phyloP scores from a whole-genome alignment of 129 eudicot genomes.

The Silybum marianum region DNA sequence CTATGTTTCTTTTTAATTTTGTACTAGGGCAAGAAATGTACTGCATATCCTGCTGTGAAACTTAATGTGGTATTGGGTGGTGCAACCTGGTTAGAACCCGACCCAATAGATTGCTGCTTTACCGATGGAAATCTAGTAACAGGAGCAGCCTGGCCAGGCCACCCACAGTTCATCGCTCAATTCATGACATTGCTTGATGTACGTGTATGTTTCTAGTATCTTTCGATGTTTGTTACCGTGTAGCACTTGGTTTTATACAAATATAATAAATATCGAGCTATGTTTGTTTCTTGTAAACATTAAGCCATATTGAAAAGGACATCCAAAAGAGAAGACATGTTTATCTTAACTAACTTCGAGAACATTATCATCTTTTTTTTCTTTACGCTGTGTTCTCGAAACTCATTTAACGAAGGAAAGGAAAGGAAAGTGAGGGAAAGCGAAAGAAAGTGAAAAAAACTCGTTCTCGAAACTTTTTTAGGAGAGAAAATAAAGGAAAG shows the following conservation, averaged over 20 bases:
- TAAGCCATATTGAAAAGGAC: not conserved
- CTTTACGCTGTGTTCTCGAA: too few relatives aligned
- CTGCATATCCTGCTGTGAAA: conserved; percentile 96
- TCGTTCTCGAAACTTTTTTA: too few relatives aligned
- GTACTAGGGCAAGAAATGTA: conserved; percentile 89
- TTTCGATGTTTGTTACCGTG: not conserved
- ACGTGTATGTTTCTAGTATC: conserved; percentile 54
- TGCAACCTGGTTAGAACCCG: conserved; percentile 92
- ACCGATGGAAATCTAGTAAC: conserved; percentile 96
- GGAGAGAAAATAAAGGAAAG: too few relatives aligned
- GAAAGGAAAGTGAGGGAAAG: too few relatives aligned
- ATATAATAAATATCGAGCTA: not conserved
- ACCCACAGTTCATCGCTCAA: conserved; percentile 89
- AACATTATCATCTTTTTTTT: not conserved
- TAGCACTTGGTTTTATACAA: not conserved
- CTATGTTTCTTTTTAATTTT: not conserved
- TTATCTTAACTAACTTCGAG: not conserved
- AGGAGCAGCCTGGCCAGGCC: conserved; percentile 99
- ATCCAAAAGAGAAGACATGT: not conserved
- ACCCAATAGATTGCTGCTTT: conserved; percentile 83
- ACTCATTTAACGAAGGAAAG: too few relatives aligned
- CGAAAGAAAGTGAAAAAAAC: too few relatives aligned
- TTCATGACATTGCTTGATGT: conserved; percentile 70
- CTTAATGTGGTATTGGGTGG: conserved; percentile 80
- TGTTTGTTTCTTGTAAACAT: not conserved